These are phyloP conservation scores for Phytophthora cactorum DNA, from an alignment of 352 stramenopile species.

Conservation along the genomic window DNA sequence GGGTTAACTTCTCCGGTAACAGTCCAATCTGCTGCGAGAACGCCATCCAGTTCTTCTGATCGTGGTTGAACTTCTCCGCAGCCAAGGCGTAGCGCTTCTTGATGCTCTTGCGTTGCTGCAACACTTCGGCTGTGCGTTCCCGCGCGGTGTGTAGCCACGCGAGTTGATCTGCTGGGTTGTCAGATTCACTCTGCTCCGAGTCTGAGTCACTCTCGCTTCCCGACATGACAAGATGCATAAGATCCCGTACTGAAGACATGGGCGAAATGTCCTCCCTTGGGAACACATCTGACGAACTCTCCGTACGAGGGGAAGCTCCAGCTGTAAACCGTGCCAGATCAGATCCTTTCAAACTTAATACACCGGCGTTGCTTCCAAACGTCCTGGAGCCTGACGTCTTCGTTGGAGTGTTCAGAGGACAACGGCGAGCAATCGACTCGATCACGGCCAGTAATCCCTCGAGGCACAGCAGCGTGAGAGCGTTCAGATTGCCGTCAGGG, in stretches of 20 bases:
- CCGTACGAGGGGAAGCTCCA: constrained; percentile 30
- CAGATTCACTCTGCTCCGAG: constrained; percentile 55
- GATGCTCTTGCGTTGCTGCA: constrained; percentile 92
- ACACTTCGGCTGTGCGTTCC: constrained; percentile 85
- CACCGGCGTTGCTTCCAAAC: constrained; percentile 33
- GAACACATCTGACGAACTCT: constrained; percentile 45
- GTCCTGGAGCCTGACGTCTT: constrained; percentile 34
- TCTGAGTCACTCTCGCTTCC: constrained; percentile 81
- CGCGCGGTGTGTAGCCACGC: constrained; percentile 86
- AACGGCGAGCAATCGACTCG: constrained; percentile 91
- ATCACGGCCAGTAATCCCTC: constrained; percentile 94
- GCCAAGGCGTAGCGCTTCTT: constrained; percentile 92
- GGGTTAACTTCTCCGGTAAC: constrained; percentile 83
- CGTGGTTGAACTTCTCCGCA: constrained; percentile 95
- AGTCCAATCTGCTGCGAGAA: constrained; percentile 90
- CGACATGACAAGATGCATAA: constrained; percentile 87
- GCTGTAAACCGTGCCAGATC: constrained; percentile 74
- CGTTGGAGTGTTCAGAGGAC: constrained; percentile 55
- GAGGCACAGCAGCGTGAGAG: constrained; percentile 74
- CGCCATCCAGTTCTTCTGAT: constrained; percentile 92
- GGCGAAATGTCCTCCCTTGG: constrained; percentile 84
- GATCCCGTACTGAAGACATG: constrained; percentile 80
- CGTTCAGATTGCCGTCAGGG: constrained; percentile 64
- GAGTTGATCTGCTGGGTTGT: constrained; percentile 61
- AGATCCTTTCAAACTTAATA: constrained; percentile 65